Base-by-base conservation (phyloP, 176 grass and related monocot genomes). In the Stipa capillata region DNA sequence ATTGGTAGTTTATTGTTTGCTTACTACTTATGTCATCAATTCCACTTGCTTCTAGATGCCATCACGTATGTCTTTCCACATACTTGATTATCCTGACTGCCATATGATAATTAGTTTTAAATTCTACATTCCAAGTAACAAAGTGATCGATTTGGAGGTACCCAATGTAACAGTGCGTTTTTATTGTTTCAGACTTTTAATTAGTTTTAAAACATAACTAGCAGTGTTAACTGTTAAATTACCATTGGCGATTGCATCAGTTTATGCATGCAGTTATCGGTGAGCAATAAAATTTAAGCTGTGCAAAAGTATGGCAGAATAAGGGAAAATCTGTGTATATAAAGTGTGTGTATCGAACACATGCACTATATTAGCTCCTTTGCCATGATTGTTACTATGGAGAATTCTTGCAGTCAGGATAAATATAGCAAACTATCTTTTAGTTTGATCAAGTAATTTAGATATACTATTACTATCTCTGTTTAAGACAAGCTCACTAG, bases 131-230 rank as follows among this genome's bases (percentile, higher is more conserved):
- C 2, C 14, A 70, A 70, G 42, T 31, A 18, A 4, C 41, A 7
- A 47, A 47, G 24, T 43, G 67, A 20, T 32, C 7, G 42, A 48
- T 70, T 69, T 48, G 8, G 42, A 25, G 29, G 29, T 35, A 15
- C 37, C 25, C 29, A 70, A 7, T 1, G 42, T 31, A 47, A 20
- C 41, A 1, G 15, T 31, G 16, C 27, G 25, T 70, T 70, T 32
- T 32, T 44, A 5, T 59, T 68, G 9, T 57, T 37, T 36, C 11
- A 14, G 11, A 18, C 17, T 32, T 69, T 60, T 0, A 54, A 21
- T 8, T 84, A 67, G 5, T 58, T 76, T 27, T 35, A 8, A 25
- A 73, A 29, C 58, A 66, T 32, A 82, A 86, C 29, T 76, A 68
- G 31, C 16, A 36, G 15, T 9, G 15, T 45, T 25, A 64, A 14